These are phyloP conservation scores for Sesbania bispinosa DNA, from an alignment of 306 rosid genomes.

Conservation along the genomic window DNA sequence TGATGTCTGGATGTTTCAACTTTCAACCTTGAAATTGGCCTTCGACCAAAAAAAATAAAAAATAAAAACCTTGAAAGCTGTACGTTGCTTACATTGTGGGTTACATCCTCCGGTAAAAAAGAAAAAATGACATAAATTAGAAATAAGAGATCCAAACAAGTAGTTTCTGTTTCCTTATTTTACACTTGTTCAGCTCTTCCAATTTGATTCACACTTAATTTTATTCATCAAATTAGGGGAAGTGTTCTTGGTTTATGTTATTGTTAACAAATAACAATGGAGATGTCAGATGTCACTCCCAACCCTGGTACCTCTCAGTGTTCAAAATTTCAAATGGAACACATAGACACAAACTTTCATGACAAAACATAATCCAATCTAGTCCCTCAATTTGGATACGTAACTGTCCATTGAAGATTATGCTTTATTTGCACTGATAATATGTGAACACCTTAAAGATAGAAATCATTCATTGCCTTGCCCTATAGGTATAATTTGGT, in stretches of 20 bases:
- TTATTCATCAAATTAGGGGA: neutral
- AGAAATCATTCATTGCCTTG: neutral
- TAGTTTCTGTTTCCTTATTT: neutral
- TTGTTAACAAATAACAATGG: neutral
- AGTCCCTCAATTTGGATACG: neutral
- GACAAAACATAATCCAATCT: neutral
- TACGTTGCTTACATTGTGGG: conserved; percentile 15
- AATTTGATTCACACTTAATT: neutral
- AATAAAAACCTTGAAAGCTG: too few relatives aligned
- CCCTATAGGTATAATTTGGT: neutral
- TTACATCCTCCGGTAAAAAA: neutral
- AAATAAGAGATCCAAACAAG: neutral
- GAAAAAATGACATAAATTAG: neutral
- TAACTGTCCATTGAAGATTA: neutral
- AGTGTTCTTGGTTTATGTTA: neutral
- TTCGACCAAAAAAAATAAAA: too few relatives aligned
- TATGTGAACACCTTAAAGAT: neutral
- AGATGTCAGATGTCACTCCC: neutral
- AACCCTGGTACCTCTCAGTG: neutral
- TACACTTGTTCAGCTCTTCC: neutral
- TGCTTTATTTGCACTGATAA: neutral
- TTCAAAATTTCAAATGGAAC: neutral
- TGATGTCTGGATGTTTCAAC: conserved; percentile 18
- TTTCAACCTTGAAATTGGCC: conserved; percentile 5
- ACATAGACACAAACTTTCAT: neutral